Conservation (phyloP, 2,329 filamentous ascomycete species). For the Fusarium oxysporum region DNA sequence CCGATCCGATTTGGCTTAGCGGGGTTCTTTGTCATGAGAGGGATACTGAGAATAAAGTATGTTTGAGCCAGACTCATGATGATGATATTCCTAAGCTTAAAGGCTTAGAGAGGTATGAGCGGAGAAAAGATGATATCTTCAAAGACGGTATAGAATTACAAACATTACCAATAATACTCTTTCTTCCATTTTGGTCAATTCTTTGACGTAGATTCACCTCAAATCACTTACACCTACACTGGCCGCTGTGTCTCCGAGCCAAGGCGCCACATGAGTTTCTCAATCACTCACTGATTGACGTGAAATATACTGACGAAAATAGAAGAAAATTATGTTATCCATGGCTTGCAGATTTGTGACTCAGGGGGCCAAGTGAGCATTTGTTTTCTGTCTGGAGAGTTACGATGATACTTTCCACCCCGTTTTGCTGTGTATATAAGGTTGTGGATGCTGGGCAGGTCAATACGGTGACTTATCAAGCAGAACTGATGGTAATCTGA, state of each 20-base stretch:
- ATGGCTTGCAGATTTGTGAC: background rate
- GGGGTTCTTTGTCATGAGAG: constrained; percentile 5
- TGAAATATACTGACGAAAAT: too few species aligned
- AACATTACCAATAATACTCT: background rate
- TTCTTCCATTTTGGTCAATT: background rate
- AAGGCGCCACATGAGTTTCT: background rate
- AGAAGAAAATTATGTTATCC: background rate
- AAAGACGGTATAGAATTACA: rapidly evolving
- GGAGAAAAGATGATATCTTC: background rate
- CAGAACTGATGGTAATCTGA: background rate
- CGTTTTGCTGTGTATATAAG: background rate
- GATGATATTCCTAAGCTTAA: background rate
- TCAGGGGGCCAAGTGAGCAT: background rate
- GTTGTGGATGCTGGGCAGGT: background rate
- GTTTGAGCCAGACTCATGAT: constrained; percentile 5
- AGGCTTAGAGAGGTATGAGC: background rate
- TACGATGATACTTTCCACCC: background rate
- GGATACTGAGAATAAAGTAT: constrained; percentile 3
- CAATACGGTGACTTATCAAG: background rate
- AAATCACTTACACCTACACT: background rate
- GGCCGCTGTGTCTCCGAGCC: background rate
- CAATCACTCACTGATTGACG: background rate
- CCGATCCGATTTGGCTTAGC: constrained; percentile 34
- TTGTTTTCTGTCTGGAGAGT: background rate
- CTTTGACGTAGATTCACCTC: too few species aligned